Evolutionary conservation across 73 alveolate genomes (phyloP).

Genomic region (Breviolum minutum): DNA sequence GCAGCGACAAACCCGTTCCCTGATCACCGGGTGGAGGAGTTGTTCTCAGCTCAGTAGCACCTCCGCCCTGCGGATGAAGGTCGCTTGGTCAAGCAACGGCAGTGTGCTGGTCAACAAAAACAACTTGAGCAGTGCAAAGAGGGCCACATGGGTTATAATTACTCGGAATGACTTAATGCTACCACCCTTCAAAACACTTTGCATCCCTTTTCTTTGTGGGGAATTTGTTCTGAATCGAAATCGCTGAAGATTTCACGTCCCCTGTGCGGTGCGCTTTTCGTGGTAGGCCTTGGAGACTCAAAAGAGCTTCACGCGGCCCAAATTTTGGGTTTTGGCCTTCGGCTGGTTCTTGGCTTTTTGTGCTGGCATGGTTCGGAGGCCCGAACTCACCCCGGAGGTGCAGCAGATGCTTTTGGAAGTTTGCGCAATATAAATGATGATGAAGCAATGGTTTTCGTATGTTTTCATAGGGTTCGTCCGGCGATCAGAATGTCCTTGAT

Average conservation of each 20-base stretch:
- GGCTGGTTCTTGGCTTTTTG: conserved; percentile 48
- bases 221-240: too few species aligned
- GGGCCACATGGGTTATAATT: background rate
- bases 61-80: conserved; percentile 44
- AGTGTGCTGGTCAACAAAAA: too few species aligned
- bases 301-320: conserved; percentile 55
- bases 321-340: conserved; percentile 43
- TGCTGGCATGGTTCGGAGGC: background rate
- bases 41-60: conserved; percentile 2
- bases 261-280: background rate
- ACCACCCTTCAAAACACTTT: too few species aligned
- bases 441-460: too few species aligned
- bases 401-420: too few species aligned
- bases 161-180: background rate
- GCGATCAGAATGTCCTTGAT: too few species aligned
- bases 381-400: background rate
- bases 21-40: background rate
- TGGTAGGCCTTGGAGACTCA: conserved; percentile 33
- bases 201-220: too few species aligned
- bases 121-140: too few species aligned
- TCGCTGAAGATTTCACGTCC: background rate
- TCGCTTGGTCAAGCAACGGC: too few species aligned
- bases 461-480: too few species aligned
- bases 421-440: too few species aligned
- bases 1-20: too few species aligned